Conservation (phyloP, 306 rosid species). For the Quercus cerris region DNA sequence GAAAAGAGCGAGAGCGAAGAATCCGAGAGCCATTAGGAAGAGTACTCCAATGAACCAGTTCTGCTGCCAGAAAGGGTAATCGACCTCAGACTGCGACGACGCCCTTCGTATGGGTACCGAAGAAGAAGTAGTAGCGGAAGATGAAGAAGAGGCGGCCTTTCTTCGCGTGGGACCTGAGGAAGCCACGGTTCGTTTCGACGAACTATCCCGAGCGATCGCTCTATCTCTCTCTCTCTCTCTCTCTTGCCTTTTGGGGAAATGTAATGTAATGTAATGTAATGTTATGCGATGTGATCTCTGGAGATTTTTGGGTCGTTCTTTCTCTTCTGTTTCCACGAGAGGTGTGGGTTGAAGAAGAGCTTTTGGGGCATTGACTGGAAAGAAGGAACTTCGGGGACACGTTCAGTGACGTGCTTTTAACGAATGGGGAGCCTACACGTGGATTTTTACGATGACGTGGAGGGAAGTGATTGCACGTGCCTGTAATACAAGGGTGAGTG, state of each 20-base stretch:
- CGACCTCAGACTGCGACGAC: conserved; percentile 43
- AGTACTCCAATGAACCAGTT: conserved; percentile 85
- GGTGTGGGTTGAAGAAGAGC: not conserved
- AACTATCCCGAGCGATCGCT: conserved; percentile 18
- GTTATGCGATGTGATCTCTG: conserved; percentile 3
- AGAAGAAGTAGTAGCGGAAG: conserved; percentile 20
- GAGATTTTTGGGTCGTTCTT: not conserved
- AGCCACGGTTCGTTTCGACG: conserved; percentile 80
- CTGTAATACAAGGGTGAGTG: conserved; percentile 24
- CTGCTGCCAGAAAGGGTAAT: conserved; percentile 83
- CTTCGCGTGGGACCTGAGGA: conserved; percentile 89
- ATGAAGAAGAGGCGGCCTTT: conserved; percentile 55
- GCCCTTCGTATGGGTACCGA: conserved; percentile 61
- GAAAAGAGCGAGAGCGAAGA: conserved; percentile 68
- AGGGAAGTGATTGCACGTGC: not conserved
- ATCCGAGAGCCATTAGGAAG: conserved; percentile 77
- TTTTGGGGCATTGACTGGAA: not conserved
- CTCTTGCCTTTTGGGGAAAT: too few relatives aligned
- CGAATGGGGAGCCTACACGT: conserved; percentile 37
- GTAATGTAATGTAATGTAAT: too few relatives aligned
- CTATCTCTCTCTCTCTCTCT: too few relatives aligned
- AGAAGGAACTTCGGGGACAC: conserved; percentile 15
- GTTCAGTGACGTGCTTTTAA: conserved; percentile 18
- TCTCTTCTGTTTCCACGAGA: not conserved
- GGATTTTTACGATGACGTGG: conserved; percentile 8